Evolutionary conservation across 805 yeast species (phyloP).

Genomic region (Candida palmyrensis): DNA sequence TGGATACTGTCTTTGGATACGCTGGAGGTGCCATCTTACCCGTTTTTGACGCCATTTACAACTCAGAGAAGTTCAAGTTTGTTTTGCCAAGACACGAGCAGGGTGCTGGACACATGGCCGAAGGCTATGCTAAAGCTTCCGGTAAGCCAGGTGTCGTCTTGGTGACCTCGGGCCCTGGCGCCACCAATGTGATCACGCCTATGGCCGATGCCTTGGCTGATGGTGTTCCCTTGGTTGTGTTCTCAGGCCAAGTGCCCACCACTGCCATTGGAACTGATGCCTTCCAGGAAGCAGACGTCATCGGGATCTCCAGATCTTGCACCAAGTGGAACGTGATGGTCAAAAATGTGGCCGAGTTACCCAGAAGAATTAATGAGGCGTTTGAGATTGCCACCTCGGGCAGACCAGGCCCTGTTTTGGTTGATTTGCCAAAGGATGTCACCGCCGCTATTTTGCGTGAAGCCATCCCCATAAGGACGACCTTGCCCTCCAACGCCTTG

Average conservation of each 20-base stretch:
- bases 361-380: slow-evolving; percentile 94
- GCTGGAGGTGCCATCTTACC: slow-evolving; percentile 99
- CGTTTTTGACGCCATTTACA: slow-evolving; percentile 93
- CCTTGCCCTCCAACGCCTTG: slow-evolving; percentile 72
- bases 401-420: slow-evolving; percentile 97
- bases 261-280: slow-evolving; percentile 96
- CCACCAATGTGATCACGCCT: slow-evolving; percentile 97
- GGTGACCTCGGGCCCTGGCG: slow-evolving; percentile 99
- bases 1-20: slow-evolving; percentile 94
- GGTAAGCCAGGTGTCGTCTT: slow-evolving; percentile 98
- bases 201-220: slow-evolving; percentile 97
- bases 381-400: slow-evolving; percentile 95
- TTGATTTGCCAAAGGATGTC: slow-evolving; percentile 96
- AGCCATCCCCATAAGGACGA: slow-evolving; percentile 76
- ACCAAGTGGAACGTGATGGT: slow-evolving; percentile 99
- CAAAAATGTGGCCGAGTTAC: slow-evolving; percentile 87
- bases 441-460: slow-evolving; percentile 85
- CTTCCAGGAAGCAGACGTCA: slow-evolving; percentile 98
- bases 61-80: slow-evolving; percentile 83
- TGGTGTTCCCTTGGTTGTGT: slow-evolving; percentile 95
- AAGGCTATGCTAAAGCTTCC: slow-evolving; percentile 92
- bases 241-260: slow-evolving; percentile 96
- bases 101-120: slow-evolving; percentile 99
- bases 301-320: slow-evolving; percentile 95
- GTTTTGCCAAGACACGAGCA: slow-evolving; percentile 96